Percentiles rank a stretch among this genome's conserved stretches.
Conservation (phyloP, 2,329 filamentous ascomycete species). For the Ophiostoma sp. region DNA sequence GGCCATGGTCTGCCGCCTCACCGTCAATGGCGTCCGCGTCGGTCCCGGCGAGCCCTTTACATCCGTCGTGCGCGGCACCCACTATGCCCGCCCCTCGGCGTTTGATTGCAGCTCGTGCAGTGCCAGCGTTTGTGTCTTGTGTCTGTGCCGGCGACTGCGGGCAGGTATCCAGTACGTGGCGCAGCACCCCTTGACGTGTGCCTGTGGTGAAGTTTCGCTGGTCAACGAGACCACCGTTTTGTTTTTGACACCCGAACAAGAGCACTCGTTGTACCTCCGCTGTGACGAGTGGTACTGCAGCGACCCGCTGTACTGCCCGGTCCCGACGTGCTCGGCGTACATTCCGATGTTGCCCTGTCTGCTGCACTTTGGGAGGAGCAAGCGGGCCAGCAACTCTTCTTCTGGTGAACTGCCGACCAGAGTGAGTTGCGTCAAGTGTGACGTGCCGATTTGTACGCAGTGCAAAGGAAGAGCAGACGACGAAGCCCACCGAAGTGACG, state of each 20-base stretch:
- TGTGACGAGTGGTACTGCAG: slow-evolving; percentile 14
- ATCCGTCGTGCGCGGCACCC: background rate
- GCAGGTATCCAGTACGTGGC: background rate
- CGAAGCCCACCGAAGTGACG: background rate
- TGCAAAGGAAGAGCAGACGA: slow-evolving; percentile 13
- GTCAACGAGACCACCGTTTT: background rate
- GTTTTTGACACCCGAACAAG: background rate
- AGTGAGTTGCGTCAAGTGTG: background rate
- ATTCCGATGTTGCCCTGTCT: slow-evolving; percentile 13
- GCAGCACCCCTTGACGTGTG: slow-evolving; percentile 8
- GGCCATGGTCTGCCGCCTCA: slow-evolving; percentile 4
- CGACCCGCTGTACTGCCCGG: slow-evolving; percentile 14
- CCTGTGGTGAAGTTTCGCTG: background rate
- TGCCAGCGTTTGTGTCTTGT: background rate
- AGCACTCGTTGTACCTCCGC: background rate
- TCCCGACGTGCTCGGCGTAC: slow-evolving; percentile 14
- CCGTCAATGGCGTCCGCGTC: slow-evolving; percentile 16
- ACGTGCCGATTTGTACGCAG: slow-evolving; percentile 12
- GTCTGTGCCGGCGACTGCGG: background rate
- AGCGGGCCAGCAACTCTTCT: background rate
- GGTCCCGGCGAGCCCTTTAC: background rate
- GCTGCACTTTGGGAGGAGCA: background rate
- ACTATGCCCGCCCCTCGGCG: background rate
- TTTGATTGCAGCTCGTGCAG: slow-evolving; percentile 2
- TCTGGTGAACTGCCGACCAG: background rate